Evolutionary conservation across 768 basidiomycete genomes (phyloP).

Genomic region (Tricholoma sp.): DNA sequence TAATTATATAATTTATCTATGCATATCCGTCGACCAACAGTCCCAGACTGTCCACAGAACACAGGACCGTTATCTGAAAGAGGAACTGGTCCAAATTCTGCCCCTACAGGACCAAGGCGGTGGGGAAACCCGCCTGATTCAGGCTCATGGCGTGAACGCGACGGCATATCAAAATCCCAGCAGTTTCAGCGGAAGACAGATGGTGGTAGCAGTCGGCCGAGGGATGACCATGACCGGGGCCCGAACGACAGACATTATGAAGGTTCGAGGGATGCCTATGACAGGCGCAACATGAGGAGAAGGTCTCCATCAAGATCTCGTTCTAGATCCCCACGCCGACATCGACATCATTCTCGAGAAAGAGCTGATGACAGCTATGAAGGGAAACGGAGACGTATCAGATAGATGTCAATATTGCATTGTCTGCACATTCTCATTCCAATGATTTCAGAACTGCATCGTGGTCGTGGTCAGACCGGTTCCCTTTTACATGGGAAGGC

Average conservation of each 20-base stretch:
- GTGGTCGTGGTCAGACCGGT: no score
- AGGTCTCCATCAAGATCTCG: conserved; percentile 24
- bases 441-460: no score
- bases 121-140: conserved; percentile 27
- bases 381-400: conserved; percentile 55
- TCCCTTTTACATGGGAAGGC: no score
- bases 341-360: conserved; percentile 28
- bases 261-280: conserved; percentile 18
- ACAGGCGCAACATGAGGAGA: conserved; percentile 20
- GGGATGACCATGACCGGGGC: conserved; percentile 14
- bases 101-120: conserved; percentile 23
- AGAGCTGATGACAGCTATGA: conserved; percentile 25
- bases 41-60: conserved; percentile 49
- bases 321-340: conserved; percentile 25
- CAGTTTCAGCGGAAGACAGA: conserved; percentile 21
- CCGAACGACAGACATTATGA: conserved; percentile 4
- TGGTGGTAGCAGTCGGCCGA: conserved; percentile 16
- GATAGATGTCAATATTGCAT: conserved; percentile 25
- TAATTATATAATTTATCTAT: conserved; percentile 21
- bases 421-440: no score
- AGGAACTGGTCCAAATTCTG: conserved; percentile 30
- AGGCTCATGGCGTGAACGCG: conserved; percentile 31
- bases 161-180: conserved; percentile 13
- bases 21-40: not conserved
- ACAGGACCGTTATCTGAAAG: conserved; percentile 29